These are phyloP conservation scores for Alternaria burnsii DNA, from an alignment of 2,329 filamentous ascomycete genomes.

Conservation along the genomic window DNA sequence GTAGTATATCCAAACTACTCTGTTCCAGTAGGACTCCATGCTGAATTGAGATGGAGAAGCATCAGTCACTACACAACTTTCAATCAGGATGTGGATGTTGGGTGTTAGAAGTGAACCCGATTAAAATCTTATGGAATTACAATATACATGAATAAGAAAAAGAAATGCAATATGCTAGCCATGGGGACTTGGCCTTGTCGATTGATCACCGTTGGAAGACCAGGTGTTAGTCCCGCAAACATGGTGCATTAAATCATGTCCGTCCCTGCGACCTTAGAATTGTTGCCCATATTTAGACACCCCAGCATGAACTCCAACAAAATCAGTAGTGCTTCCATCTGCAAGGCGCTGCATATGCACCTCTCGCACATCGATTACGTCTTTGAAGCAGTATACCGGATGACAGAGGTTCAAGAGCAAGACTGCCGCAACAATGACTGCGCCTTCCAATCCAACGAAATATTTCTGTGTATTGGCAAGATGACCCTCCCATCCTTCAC, in stretches of 20 bases:
- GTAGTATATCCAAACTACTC: not conserved
- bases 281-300: not conserved
- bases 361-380: slow-evolving; percentile 29
- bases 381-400: slow-evolving; percentile 49
- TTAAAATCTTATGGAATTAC: not conserved
- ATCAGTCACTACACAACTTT: not conserved
- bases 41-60: rapidly evolving
- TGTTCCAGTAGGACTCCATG: not conserved
- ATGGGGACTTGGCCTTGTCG: too few relatives aligned
- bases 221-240: not conserved
- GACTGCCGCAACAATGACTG: slow-evolving; percentile 43
- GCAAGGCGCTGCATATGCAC: not conserved
- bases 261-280: not conserved
- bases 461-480: slow-evolving; percentile 60
- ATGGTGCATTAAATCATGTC: not conserved
- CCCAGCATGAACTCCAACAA: not conserved
- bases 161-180: not conserved
- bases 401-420: slow-evolving; percentile 49
- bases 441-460: slow-evolving; percentile 52
- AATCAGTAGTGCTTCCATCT: slow-evolving; percentile 19
- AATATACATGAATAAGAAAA: not conserved
- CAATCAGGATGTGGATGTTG: not conserved
- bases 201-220: not conserved
- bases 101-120: not conserved
- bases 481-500: slow-evolving; percentile 67